Conservation (phyloP, 2,329 filamentous ascomycete species). For the Colletotrichum orchidophilum region DNA sequence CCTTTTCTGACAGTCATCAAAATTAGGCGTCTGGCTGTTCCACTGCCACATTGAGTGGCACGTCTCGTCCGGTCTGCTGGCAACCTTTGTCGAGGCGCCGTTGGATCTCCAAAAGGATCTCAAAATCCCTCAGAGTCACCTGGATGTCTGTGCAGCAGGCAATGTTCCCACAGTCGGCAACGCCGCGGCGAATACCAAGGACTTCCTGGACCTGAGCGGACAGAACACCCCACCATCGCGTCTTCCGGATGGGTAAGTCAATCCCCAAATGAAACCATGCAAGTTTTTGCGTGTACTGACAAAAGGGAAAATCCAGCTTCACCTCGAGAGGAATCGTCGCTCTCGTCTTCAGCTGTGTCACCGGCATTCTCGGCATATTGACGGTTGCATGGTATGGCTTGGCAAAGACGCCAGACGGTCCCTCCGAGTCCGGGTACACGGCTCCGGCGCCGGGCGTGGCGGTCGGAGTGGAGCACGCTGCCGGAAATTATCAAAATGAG, state of each 20-base stretch:
- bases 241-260: constrained; percentile 69
- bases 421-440: background rate
- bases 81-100: constrained; percentile 72
- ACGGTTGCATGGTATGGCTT: constrained; percentile 75
- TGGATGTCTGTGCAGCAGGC: constrained; percentile 64
- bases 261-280: background rate
- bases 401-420: constrained; percentile 35
- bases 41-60: constrained; percentile 89
- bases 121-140: constrained; percentile 67
- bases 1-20: background rate
- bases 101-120: constrained; percentile 68
- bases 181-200: constrained; percentile 74
- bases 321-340: constrained; percentile 77
- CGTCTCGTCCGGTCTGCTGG: constrained; percentile 71
- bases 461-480: background rate
- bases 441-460: background rate
- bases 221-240: constrained; percentile 63
- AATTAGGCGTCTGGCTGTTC: constrained; percentile 71
- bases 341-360: constrained; percentile 75
- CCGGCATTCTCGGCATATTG: constrained; percentile 73
- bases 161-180: constrained; percentile 70
- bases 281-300: background rate
- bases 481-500: background rate
- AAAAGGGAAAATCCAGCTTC: constrained; percentile 57
- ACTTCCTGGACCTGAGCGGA: constrained; percentile 71